Percentiles rank a stretch among this genome's conserved stretches.
phyloP scores from a whole-genome alignment of 768 basidiomycete genomes.

The Russula vinacea region DNA sequence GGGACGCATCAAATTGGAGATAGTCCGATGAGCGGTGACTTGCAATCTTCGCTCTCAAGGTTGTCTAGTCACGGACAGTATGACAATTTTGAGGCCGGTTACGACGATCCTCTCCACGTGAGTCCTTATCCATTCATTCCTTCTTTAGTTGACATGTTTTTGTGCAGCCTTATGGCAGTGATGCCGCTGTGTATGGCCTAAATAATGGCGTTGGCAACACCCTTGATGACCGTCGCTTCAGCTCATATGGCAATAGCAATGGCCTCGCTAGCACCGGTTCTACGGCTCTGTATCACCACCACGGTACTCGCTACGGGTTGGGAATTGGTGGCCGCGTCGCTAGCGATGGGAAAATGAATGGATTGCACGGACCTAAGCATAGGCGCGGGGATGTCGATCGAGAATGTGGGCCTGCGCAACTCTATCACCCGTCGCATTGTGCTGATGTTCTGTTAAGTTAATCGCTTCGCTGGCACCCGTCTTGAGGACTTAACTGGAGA shows the following conservation, averaged over 20 bases:
- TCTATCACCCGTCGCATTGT: conserved; percentile 18
- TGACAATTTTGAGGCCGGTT: conserved; percentile 53
- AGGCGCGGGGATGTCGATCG: conserved; percentile 92
- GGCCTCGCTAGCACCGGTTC: conserved; percentile 48
- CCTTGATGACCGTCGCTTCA: conserved; percentile 53
- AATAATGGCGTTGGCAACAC: conserved; percentile 32
- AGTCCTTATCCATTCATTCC: conserved; percentile 29
- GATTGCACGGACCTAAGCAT: conserved; percentile 88
- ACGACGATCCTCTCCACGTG: conserved; percentile 57
- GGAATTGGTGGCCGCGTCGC: conserved; percentile 53
- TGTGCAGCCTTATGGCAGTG: conserved; percentile 53
- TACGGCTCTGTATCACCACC: conserved; percentile 74
- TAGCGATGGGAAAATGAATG: conserved; percentile 78
- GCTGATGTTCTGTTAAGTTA: conserved; percentile 51
- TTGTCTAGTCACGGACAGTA: conserved; percentile 56
- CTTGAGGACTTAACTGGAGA: conserved; percentile 95
- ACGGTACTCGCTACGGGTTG: conserved; percentile 72
- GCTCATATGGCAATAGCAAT: conserved; percentile 46
- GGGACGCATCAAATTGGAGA: conserved; percentile 48
- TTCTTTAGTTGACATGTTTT: conserved; percentile 11
- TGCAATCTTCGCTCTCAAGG: conserved; percentile 72
- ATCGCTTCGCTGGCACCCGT: conserved; percentile 93
- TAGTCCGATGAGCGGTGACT: conserved; percentile 50
- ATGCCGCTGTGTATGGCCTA: conserved; percentile 44
- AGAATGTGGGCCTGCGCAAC: conserved; percentile 52